Evolutionary conservation across 305 asterid species (phyloP).

Genomic region (Stenogyne calaminthoides): DNA sequence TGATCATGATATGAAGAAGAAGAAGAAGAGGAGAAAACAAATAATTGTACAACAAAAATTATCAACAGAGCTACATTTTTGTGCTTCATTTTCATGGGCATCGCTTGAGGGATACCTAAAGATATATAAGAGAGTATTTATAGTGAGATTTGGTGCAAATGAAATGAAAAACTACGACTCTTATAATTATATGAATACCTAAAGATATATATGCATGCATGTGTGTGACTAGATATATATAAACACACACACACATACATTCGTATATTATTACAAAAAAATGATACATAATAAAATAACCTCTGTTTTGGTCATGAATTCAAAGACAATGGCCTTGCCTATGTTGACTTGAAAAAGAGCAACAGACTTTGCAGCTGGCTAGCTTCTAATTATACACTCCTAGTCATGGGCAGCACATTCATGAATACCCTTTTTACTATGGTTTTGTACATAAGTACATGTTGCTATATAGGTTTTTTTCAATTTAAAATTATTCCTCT

Average conservation of each 20-base stretch:
- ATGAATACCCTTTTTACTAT: background rate
- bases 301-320: background rate
- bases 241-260: background rate
- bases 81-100: background rate
- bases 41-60: background rate
- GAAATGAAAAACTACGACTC: background rate
- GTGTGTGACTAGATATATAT: background rate
- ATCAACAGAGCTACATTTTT: background rate
- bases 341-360: background rate
- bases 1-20: background rate
- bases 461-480: background rate
- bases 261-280: background rate
- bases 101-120: background rate
- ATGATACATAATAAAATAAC: background rate
- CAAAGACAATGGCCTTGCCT: background rate
- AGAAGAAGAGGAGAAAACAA: background rate
- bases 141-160: background rate
- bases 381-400: background rate
- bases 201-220: background rate
- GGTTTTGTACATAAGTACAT: slow-evolving; percentile 1
- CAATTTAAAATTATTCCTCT: background rate
- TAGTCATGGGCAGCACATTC: slow-evolving; percentile 3
- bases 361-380: background rate
- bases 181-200: background rate
- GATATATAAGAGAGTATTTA: background rate